Conservation (phyloP, 805 yeast genomes). For the Barnettozyma vustinii region DNA sequence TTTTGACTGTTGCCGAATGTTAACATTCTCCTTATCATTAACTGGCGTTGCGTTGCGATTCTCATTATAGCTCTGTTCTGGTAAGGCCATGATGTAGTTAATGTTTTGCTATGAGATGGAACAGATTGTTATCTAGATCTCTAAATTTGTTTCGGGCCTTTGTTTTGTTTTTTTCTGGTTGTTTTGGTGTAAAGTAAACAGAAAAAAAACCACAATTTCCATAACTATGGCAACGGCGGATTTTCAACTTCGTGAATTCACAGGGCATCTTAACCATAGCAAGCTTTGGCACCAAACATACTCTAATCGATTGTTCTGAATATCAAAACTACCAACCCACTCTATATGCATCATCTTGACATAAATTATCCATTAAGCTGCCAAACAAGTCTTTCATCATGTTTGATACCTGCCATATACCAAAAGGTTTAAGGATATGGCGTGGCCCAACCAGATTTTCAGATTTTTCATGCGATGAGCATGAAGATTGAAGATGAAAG, state of each 20-base stretch:
- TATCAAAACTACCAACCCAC: too few species aligned
- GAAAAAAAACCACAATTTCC: background rate
- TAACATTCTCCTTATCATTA: conserved; percentile 3
- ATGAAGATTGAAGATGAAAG: background rate
- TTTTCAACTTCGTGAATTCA: too few species aligned
- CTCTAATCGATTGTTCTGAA: too few species aligned
- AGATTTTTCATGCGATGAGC: background rate
- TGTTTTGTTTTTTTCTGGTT: background rate
- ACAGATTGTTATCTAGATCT: background rate
- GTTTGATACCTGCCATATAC: too few species aligned
- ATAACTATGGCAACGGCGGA: background rate
- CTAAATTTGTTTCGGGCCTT: background rate
- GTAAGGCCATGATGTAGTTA: background rate
- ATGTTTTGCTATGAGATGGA: background rate
- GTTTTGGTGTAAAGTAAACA: background rate
- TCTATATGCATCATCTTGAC: too few species aligned
- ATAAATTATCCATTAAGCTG: too few species aligned
- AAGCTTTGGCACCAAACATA: too few species aligned
- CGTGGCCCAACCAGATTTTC: background rate
- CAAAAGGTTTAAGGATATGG: too few species aligned
- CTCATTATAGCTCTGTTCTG: background rate
- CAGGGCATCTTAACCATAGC: background rate
- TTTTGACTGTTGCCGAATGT: background rate
- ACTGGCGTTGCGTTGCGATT: background rate
- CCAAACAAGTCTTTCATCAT: too few species aligned